A percentile compares a stretch with the other conserved stretches of the same genome.
These are phyloP conservation scores for Kalaharituber pfeilii DNA, from an alignment of 2,329 filamentous ascomycete genomes.

Conservation along the genomic window DNA sequence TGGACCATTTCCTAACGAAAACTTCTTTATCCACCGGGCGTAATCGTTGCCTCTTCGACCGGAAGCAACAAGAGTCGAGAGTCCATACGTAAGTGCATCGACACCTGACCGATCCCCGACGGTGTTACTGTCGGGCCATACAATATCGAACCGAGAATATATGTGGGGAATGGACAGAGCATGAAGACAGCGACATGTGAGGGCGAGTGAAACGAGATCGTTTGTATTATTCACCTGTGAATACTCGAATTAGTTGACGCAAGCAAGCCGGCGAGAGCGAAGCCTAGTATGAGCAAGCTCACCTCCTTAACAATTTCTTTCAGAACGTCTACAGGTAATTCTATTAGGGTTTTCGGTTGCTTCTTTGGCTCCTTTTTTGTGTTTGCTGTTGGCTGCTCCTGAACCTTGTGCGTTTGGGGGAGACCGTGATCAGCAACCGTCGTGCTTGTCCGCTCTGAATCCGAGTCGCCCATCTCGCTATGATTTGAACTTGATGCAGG, in stretches of 20 bases:
- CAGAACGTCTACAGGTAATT: constrained; percentile 61
- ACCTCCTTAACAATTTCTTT: constrained; percentile 66
- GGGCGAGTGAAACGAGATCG: constrained; percentile 59
- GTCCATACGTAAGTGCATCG: constrained; percentile 65
- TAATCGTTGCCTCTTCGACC: constrained; percentile 53
- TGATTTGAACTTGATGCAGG: not conserved
- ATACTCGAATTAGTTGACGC: constrained; percentile 3
- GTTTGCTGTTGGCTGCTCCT: not conserved
- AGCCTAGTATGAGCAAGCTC: constrained; percentile 22
- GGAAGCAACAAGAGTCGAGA: constrained; percentile 62
- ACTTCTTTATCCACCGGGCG: constrained; percentile 61
- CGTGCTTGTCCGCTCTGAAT: constrained; percentile 5
- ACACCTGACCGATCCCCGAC: constrained; percentile 53
- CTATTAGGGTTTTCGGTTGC: constrained; percentile 47
- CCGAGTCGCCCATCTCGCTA: not conserved
- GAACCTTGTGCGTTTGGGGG: too few relatives aligned
- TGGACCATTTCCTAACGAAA: constrained; percentile 69
- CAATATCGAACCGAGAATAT: constrained; percentile 72
- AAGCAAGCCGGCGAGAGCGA: not conserved
- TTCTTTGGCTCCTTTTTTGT: constrained; percentile 28
- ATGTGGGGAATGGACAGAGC: constrained; percentile 58
- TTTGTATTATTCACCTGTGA: constrained; percentile 59
- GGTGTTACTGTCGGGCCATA: constrained; percentile 60
- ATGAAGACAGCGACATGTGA: constrained; percentile 63
- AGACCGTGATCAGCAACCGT: constrained; percentile 7